A percentile compares a stretch with the other conserved stretches of the same genome.
These are phyloP conservation scores for Podospora sp. DNA, from an alignment of 495 filamentous ascomycete genomes.

Conservation along the genomic window DNA sequence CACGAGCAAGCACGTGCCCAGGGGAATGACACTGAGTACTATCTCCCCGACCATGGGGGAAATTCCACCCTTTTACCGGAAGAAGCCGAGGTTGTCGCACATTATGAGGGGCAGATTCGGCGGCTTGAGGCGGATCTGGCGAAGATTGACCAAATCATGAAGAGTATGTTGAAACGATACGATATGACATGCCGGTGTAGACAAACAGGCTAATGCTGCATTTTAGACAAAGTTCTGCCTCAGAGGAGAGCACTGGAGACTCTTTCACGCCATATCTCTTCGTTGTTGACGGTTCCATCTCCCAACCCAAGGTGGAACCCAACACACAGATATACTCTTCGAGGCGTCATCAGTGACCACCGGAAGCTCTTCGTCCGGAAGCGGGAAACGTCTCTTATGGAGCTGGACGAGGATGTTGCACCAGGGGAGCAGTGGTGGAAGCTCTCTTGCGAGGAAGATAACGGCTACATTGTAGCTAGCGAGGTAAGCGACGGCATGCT, in stretches of 20 bases:
- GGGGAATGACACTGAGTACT: constrained; percentile 48
- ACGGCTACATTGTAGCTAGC: constrained; percentile 34
- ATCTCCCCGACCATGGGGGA: constrained; percentile 51
- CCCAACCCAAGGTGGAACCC: constrained; percentile 42
- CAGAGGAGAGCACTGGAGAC: constrained; percentile 25
- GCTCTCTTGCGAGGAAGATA: constrained; percentile 33
- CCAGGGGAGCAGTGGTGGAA: constrained; percentile 49
- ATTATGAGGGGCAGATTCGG: constrained; percentile 28
- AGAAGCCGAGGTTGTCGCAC: constrained; percentile 26
- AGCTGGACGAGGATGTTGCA: constrained; percentile 18
- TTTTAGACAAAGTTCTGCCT: constrained; percentile 25
- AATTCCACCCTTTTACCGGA: constrained; percentile 48
- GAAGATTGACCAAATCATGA: constrained; percentile 27
- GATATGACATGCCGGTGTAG: too few relatives aligned
- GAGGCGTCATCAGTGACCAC: constrained; percentile 41
- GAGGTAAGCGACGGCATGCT: constrained; percentile 34
- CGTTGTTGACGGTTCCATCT: constrained; percentile 39
- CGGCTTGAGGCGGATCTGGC: constrained; percentile 21
- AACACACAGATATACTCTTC: constrained; percentile 41
- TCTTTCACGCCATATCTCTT: constrained; percentile 27
- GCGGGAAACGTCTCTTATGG: constrained; percentile 29
- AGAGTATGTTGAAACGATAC: constrained; percentile 19
- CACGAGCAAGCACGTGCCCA: constrained; percentile 53
- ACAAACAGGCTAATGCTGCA: neutral
- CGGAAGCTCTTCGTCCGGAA: constrained; percentile 43